phyloP scores from a whole-genome alignment of 257 asterid genomes.

The Rauvolfia tetraphylla region DNA sequence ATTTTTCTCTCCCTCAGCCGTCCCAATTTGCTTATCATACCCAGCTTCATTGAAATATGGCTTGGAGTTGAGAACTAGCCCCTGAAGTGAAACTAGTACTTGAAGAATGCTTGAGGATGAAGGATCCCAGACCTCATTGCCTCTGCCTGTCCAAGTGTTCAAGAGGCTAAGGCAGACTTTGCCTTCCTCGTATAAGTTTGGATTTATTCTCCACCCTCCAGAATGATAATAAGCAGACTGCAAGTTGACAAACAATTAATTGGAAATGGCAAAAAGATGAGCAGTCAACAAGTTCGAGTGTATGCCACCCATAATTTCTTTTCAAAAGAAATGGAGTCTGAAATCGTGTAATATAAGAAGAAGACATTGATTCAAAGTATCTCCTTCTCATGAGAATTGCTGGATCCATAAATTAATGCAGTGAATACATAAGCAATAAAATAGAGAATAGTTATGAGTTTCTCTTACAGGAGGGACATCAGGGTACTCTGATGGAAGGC shows the following conservation, averaged over 20 bases:
- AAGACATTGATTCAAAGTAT: background rate
- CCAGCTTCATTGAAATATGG: constrained; percentile 99
- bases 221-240: constrained; percentile 97
- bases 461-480: constrained; percentile 88
- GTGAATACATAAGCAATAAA: background rate
- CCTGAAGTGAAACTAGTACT: constrained; percentile 97
- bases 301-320: no score
- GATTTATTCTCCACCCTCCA: constrained; percentile 99
- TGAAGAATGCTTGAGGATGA: constrained; percentile 96
- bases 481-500: constrained; percentile 92
- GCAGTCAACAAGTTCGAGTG: background rate
- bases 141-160: constrained; percentile 99
- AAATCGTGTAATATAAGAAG: background rate
- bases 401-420: background rate
- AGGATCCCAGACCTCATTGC: constrained; percentile 98
- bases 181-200: constrained; percentile 97
- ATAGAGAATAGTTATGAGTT: background rate
- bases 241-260: constrained; percentile 12
- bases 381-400: background rate
- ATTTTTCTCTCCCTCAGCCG: constrained; percentile 99
- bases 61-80: constrained; percentile 83
- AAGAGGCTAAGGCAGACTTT: constrained; percentile 97
- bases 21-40: constrained; percentile 94
- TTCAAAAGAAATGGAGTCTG: background rate
- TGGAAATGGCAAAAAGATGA: constrained; percentile 6